phyloP scores from a whole-genome alignment of 1,284 basidiomycete genomes.

The Meripilus lineatus region DNA sequence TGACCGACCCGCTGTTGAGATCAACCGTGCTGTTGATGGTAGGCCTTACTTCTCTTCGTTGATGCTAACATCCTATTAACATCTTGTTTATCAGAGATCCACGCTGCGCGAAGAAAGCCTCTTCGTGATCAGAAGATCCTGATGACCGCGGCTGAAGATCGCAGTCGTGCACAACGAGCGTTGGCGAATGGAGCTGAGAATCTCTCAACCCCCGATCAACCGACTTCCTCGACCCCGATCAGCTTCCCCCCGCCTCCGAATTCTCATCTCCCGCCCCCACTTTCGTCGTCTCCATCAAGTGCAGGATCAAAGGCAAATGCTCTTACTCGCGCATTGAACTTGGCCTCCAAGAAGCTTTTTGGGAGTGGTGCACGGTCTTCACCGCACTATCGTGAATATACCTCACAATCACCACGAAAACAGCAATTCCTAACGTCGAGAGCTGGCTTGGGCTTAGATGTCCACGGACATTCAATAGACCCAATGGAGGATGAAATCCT shows the following conservation, averaged over 20 bases:
- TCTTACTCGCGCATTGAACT: constrained; percentile 79
- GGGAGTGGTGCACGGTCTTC: constrained; percentile 37
- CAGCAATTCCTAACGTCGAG: constrained; percentile 32
- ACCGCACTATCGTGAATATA: constrained; percentile 23
- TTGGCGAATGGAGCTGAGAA: neutral
- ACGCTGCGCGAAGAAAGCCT: constrained; percentile 50
- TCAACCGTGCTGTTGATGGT: constrained; percentile 77
- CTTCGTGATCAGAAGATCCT: constrained; percentile 46
- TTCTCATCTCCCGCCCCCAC: constrained; percentile 33
- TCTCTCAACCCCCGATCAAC: constrained; percentile 26
- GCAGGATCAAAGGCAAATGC: constrained; percentile 62
- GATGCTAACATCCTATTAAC: constrained; percentile 3
- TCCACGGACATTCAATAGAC: constrained; percentile 42
- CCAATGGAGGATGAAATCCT: constrained; percentile 81
- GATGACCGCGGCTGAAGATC: too few species aligned
- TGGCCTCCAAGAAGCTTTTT: constrained; percentile 90
- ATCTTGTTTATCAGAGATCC: constrained; percentile 50
- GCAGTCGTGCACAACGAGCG: too few species aligned
- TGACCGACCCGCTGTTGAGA: constrained; percentile 70
- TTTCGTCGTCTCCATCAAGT: constrained; percentile 63
- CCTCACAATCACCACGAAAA: constrained; percentile 43
- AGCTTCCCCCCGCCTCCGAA: constrained; percentile 64
- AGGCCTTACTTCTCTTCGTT: constrained; percentile 15
- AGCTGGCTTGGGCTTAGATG: constrained; percentile 23
- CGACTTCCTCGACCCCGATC: constrained; percentile 29